Percentiles rank a stretch among this genome's conserved stretches.
Evolutionary conservation across 805 yeast genomes (phyloP).

Genomic region (Candida railenensis): DNA sequence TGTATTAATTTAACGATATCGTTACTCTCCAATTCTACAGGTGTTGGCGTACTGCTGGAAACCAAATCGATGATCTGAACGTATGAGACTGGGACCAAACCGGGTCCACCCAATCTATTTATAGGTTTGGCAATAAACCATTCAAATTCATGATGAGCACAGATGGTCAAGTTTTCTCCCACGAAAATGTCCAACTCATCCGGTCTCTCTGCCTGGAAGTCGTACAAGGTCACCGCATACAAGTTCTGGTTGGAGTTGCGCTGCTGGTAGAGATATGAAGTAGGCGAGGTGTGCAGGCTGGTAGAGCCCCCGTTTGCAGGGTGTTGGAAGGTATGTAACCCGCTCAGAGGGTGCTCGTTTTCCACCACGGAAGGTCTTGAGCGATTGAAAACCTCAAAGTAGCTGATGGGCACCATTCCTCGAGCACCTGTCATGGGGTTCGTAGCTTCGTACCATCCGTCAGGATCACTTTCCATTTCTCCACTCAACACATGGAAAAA

Average conservation of each 20-base stretch:
- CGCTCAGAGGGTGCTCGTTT: constrained; percentile 1
- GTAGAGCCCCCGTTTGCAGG: background rate
- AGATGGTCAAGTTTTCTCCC: constrained; percentile 87
- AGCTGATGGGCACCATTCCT: constrained; percentile 86
- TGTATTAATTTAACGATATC: constrained; percentile 52
- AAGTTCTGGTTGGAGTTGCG: constrained; percentile 45
- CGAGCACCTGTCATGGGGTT: constrained; percentile 75
- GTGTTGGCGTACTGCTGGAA: constrained; percentile 32
- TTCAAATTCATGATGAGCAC: constrained; percentile 95
- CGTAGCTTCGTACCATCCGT: constrained; percentile 82
- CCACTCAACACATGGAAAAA: constrained; percentile 69
- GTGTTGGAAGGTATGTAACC: constrained; percentile 9
- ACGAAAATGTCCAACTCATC: constrained; percentile 84
- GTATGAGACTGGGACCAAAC: constrained; percentile 88
- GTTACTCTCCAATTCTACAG: constrained; percentile 44
- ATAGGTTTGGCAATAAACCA: constrained; percentile 99
- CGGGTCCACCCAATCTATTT: constrained; percentile 94
- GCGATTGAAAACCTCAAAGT: constrained; percentile 76
- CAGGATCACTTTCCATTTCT: constrained; percentile 22
- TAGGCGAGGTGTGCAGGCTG: constrained; percentile 1
- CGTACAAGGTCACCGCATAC: constrained; percentile 84
- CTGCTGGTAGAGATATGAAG: constrained; percentile 7
- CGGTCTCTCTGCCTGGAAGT: constrained; percentile 75
- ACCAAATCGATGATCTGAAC: constrained; percentile 82
- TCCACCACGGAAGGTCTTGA: constrained; percentile 39